Percentiles rank a stretch among this genome's conserved stretches.
These are phyloP conservation scores for Aspergillus pseudoterreus DNA, from an alignment of 2,329 filamentous ascomycete species.

Conservation along the genomic window DNA sequence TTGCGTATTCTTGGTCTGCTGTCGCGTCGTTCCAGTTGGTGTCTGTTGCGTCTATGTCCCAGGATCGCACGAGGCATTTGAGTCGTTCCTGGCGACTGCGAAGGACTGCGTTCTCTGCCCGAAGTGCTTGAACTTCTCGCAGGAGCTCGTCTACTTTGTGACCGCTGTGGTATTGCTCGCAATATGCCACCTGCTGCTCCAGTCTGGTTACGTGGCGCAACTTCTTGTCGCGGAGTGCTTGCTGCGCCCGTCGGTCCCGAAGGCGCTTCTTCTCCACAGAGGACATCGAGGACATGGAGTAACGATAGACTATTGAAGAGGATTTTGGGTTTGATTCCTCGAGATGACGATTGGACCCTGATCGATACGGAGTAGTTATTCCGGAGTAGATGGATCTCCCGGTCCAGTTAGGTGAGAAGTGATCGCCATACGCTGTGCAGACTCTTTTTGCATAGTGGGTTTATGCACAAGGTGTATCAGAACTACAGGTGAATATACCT, in stretches of 20 bases:
- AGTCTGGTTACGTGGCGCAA: slow-evolving; percentile 15
- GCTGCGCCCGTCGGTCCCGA: slow-evolving; percentile 25
- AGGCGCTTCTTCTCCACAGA: slow-evolving; percentile 15
- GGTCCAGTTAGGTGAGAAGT: no score
- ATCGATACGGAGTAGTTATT: no score
- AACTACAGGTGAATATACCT: background rate
- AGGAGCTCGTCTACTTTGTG: slow-evolving; percentile 15
- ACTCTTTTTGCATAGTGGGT: no score
- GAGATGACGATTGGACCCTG: no score
- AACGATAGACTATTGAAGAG: no score
- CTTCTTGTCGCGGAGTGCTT: slow-evolving; percentile 24
- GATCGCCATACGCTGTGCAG: no score
- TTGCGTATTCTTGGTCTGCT: no score
- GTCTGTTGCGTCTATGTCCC: slow-evolving; percentile 12
- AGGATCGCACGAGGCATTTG: slow-evolving; percentile 16
- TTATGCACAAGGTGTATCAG: background rate
- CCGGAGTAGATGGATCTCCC: no score
- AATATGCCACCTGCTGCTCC: slow-evolving; percentile 20
- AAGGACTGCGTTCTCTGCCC: slow-evolving; percentile 20
- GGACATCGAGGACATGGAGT: no score
- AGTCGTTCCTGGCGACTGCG: slow-evolving; percentile 15
- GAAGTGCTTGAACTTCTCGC: slow-evolving; percentile 17
- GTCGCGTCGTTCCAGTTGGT: background rate
- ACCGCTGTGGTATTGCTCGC: slow-evolving; percentile 22
- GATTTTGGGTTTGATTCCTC: no score